Percentiles rank a stretch among this genome's conserved stretches.
Conservation (phyloP, 345 rosid species). For the Eucalyptus dawsonii region DNA sequence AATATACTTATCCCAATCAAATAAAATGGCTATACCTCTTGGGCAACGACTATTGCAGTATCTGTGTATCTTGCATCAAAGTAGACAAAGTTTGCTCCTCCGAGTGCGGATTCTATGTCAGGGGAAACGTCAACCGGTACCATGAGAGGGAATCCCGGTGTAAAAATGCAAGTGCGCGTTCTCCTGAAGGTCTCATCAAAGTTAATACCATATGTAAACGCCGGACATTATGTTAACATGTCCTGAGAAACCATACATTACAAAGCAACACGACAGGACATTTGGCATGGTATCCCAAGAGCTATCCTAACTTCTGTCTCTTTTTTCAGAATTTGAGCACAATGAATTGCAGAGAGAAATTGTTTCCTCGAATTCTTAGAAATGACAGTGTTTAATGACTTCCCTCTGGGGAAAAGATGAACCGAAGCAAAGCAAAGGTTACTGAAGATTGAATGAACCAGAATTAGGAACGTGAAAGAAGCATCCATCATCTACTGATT, state of each 20-base stretch:
- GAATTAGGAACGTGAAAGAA: background rate
- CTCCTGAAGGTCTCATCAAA: constrained; percentile 31
- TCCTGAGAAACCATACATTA: background rate
- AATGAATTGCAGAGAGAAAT: background rate
- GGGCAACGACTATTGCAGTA: no score
- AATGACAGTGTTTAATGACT: background rate
- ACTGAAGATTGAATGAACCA: background rate
- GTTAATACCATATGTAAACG: background rate
- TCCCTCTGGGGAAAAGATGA: background rate
- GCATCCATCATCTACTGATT: background rate
- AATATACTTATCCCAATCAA: no score
- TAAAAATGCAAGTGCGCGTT: constrained; percentile 88
- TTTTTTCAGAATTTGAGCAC: background rate
- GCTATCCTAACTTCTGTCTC: background rate
- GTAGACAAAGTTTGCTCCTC: no score
- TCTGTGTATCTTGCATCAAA: no score
- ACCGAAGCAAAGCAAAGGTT: background rate
- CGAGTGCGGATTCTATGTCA: no score
- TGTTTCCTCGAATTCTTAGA: background rate
- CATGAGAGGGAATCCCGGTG: no score
- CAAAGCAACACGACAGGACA: background rate
- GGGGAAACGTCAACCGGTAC: no score
- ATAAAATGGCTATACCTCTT: no score
- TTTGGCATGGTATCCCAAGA: background rate
- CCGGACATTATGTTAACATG: background rate